A percentile compares a stretch with the other conserved stretches of the same genome.
These are phyloP conservation scores for Coemansia sp. DNA, from an alignment of 192 early-diverging fungal species.

Conservation along the genomic window DNA sequence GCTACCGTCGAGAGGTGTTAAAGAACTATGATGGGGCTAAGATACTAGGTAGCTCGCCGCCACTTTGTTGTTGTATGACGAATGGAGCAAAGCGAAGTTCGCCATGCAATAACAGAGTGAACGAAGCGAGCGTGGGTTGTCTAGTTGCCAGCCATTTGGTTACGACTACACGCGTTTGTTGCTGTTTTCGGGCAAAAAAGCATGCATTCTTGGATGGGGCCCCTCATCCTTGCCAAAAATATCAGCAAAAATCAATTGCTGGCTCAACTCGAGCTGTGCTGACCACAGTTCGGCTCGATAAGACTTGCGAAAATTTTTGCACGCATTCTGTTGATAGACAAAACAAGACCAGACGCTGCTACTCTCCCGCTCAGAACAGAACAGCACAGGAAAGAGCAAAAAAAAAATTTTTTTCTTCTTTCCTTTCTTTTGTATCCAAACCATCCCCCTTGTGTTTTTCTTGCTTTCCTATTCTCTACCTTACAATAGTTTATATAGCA, in stretches of 20 bases:
- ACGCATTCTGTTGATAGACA: neutral
- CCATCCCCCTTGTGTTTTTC: slow-evolving; percentile 4
- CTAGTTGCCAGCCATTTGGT: no score
- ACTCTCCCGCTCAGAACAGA: no score
- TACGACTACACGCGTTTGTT: neutral
- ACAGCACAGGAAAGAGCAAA: neutral
- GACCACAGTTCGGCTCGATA: neutral
- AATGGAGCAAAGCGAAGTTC: no score
- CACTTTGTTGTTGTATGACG: no score
- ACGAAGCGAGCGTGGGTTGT: no score
- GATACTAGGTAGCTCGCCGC: no score
- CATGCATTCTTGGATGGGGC: neutral
- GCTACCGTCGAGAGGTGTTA: no score
- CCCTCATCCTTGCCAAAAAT: neutral
- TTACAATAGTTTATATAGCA: slow-evolving; percentile 8
- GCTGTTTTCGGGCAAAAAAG: neutral
- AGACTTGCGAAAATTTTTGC: neutral
- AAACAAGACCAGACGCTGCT: neutral
- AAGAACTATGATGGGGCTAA: no score
- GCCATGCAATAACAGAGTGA: no score
- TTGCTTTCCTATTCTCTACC: slow-evolving; percentile 14
- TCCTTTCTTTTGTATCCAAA: neutral
- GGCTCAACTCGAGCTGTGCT: neutral
- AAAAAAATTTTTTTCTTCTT: slow-evolving; percentile 9
- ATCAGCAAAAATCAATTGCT: neutral